Percentiles rank a stretch among this genome's conserved stretches.
These are phyloP conservation scores for Populus pruinosa DNA, from an alignment of 345 rosid genomes.

Conservation along the genomic window DNA sequence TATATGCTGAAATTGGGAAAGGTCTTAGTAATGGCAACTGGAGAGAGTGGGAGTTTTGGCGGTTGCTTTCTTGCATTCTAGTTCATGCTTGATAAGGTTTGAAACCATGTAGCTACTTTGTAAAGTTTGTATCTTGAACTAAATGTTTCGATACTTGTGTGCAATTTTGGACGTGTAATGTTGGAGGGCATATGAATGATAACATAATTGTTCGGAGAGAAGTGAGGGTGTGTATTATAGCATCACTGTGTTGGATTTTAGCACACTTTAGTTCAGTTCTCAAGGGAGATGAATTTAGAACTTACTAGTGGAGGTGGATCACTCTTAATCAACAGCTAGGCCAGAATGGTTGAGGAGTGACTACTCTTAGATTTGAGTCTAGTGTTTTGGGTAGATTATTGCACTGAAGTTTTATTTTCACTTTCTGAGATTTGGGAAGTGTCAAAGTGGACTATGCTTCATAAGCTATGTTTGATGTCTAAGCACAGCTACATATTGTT, in stretches of 20 bases:
- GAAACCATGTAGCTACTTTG: not conserved
- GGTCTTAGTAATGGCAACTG: not conserved
- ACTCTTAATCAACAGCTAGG: not conserved
- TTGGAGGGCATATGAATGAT: no score
- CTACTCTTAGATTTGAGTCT: not conserved
- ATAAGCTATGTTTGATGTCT: not conserved
- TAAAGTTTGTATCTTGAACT: not conserved
- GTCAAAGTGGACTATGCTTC: not conserved
- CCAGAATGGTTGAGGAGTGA: not conserved
- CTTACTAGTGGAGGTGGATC: not conserved
- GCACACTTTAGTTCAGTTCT: not conserved
- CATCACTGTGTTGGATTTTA: not conserved
- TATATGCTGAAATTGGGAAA: not conserved
- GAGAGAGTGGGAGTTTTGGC: not conserved
- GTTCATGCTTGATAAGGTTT: no score
- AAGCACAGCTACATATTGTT: not conserved
- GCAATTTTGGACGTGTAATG: not conserved
- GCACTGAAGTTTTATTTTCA: not conserved
- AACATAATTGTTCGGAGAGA: not conserved
- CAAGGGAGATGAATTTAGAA: not conserved
- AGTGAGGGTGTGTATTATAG: not conserved
- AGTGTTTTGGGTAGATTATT: not conserved
- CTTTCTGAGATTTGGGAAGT: not conserved
- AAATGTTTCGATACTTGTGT: not conserved
- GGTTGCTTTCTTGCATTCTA: not conserved